phyloP scores from a whole-genome alignment of 1,284 basidiomycete genomes.

The Ceratobasidium sp. region DNA sequence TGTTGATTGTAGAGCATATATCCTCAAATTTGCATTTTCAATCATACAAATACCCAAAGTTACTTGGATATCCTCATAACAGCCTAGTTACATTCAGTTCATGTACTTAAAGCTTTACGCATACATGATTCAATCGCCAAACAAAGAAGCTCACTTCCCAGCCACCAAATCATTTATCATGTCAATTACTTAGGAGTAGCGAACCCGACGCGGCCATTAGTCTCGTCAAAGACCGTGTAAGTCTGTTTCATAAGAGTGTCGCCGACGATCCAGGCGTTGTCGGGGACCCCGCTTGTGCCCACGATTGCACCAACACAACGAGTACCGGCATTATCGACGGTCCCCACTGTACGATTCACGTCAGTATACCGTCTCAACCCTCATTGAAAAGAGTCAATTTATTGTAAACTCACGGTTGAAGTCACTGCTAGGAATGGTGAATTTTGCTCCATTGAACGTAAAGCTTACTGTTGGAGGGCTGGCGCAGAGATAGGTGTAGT shows the following conservation, averaged over 20 bases:
- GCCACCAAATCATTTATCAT: no score
- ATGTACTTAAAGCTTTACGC: no score
- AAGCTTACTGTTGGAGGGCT: constrained; percentile 38
- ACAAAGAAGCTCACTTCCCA: no score
- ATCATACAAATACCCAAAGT: no score
- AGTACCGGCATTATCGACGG: constrained; percentile 49
- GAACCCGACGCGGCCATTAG: constrained; percentile 4
- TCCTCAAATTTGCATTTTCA: no score
- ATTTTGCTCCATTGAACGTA: constrained; percentile 41
- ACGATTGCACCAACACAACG: constrained; percentile 83
- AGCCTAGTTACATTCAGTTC: no score
- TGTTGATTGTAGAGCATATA: no score
- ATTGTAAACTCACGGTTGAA: constrained; percentile 44
- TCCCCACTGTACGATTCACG: background rate
- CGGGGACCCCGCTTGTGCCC: constrained; percentile 68
- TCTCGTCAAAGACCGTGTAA: constrained; percentile 40
- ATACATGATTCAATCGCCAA: no score
- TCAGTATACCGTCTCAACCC: no score
- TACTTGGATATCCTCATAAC: no score
- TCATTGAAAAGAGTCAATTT: no score
- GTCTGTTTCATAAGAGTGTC: constrained; percentile 70
- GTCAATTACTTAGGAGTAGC: background rate
- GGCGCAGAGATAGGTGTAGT: constrained; percentile 47
- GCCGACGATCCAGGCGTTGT: constrained; percentile 72
- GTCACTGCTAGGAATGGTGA: constrained; percentile 41